Evolutionary conservation across 2,329 filamentous ascomycete genomes (phyloP).

Genomic region (Blastomyces gilchristii): DNA sequence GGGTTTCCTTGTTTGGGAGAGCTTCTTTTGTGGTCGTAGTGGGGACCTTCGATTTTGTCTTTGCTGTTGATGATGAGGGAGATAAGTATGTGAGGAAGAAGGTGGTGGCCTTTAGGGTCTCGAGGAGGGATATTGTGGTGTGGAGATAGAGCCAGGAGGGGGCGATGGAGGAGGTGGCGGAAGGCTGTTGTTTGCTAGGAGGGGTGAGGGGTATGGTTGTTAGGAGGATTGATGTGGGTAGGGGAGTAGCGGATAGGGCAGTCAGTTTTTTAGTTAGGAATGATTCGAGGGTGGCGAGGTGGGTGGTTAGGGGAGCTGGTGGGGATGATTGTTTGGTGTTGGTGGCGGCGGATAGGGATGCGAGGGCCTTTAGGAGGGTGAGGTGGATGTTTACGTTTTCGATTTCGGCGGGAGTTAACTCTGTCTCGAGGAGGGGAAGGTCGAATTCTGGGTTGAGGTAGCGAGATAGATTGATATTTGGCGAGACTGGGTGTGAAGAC

Average conservation of each 20-base stretch:
- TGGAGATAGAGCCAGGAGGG: slow-evolving; percentile 37
- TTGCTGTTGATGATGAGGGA: slow-evolving; percentile 9
- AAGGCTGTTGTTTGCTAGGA: slow-evolving; percentile 16
- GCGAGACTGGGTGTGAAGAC: neutral
- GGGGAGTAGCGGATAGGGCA: neutral
- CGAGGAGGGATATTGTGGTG: slow-evolving; percentile 28
- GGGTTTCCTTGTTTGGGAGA: slow-evolving; percentile 25
- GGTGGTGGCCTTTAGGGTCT: slow-evolving; percentile 32
- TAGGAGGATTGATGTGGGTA: neutral
- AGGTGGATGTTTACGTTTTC: slow-evolving; percentile 26
- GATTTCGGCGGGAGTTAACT: slow-evolving; percentile 30
- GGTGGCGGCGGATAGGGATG: slow-evolving; percentile 6
- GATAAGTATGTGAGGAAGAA: slow-evolving; percentile 23
- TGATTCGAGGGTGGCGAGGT: slow-evolving; percentile 9
- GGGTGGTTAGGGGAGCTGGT: slow-evolving; percentile 1
- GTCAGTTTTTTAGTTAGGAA: slow-evolving; percentile 12
- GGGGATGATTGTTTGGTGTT: slow-evolving; percentile 1
- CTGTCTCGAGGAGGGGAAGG: slow-evolving; percentile 19
- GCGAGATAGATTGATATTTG: neutral
- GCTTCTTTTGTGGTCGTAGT: slow-evolving; percentile 16
- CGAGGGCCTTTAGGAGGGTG: slow-evolving; percentile 26
- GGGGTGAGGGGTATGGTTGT: slow-evolving; percentile 9
- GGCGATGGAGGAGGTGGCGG: slow-evolving; percentile 17
- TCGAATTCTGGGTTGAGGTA: slow-evolving; percentile 9
- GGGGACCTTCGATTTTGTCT: slow-evolving; percentile 18